phyloP scores from a whole-genome alignment of 2,329 filamentous ascomycete species.

The Hawksworthiomyces lignivorus region DNA sequence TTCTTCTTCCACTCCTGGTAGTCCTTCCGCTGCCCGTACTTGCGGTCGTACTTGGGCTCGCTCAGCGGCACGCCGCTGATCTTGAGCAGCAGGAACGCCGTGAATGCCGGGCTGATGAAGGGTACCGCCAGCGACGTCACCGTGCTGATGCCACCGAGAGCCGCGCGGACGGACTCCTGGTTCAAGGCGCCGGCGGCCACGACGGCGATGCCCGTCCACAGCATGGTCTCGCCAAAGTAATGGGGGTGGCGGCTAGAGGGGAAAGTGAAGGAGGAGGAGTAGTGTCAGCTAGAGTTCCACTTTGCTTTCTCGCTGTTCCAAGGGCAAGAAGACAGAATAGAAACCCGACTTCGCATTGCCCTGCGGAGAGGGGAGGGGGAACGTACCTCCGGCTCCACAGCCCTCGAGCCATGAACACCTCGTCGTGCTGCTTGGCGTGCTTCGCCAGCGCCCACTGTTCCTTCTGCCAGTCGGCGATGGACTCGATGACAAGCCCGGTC shows the following conservation, averaged over 20 bases:
- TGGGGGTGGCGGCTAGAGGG: slow-evolving; percentile 51
- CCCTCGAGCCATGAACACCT: slow-evolving; percentile 57
- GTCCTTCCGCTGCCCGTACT: slow-evolving; percentile 54
- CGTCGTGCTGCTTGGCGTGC: slow-evolving; percentile 56
- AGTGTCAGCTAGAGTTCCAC: no score
- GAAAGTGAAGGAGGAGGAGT: background rate
- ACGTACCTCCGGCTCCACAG: slow-evolving; percentile 52
- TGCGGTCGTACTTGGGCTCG: slow-evolving; percentile 61
- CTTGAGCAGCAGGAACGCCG: slow-evolving; percentile 54
- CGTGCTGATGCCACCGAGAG: slow-evolving; percentile 33
- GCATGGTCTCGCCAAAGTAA: slow-evolving; percentile 63
- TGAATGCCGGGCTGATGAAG: slow-evolving; percentile 56
- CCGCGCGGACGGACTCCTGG: slow-evolving; percentile 44
- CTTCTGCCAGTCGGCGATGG: slow-evolving; percentile 58
- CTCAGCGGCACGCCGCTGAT: slow-evolving; percentile 58
- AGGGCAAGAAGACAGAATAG: background rate
- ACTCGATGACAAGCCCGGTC: slow-evolving; percentile 53
- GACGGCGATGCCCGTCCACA: slow-evolving; percentile 62
- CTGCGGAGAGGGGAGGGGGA: no score
- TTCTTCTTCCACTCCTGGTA: slow-evolving; percentile 62
- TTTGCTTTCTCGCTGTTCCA: no score
- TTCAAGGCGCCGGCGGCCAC: slow-evolving; percentile 49
- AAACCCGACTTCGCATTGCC: no score
- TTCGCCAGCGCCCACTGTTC: slow-evolving; percentile 52
- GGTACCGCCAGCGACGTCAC: slow-evolving; percentile 34